These are phyloP conservation scores for Zygosaccharomyces sapae DNA, from an alignment of 1,139 yeast species.

Conservation along the genomic window DNA sequence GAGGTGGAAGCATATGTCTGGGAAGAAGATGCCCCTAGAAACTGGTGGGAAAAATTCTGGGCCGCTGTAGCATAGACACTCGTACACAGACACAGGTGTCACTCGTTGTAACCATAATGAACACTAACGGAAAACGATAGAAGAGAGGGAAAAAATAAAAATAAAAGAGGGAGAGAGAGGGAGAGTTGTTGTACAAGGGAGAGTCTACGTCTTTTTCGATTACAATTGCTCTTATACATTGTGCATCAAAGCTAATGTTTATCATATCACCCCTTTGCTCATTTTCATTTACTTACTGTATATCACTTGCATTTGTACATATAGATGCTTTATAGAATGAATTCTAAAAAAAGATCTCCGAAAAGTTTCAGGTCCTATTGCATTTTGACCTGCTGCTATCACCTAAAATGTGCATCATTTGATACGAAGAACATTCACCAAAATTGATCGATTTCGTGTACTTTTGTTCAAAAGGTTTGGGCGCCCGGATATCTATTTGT, in stretches of 20 bases:
- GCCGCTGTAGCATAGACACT: conserved; percentile 30
- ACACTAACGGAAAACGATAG: background rate
- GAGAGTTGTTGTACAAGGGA: background rate
- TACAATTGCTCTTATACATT: background rate
- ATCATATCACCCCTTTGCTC: background rate
- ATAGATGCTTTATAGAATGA: background rate
- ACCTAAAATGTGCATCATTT: background rate
- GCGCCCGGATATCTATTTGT: conserved; percentile 2
- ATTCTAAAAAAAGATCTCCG: background rate
- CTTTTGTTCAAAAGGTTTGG: conserved; percentile 1
- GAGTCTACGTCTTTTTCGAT: background rate
- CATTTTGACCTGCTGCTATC: too few species aligned
- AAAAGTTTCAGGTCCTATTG: too few species aligned
- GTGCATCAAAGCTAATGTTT: background rate
- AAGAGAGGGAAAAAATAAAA: background rate
- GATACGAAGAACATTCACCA: background rate
- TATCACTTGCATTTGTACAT: background rate
- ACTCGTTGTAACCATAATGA: background rate
- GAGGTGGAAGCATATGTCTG: conserved; percentile 53
- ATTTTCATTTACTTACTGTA: background rate
- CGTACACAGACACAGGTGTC: background rate
- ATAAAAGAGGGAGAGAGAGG: background rate
- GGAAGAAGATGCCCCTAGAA: conserved; percentile 50
- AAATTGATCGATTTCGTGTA: conserved; percentile 1
- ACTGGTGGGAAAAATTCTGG: conserved; percentile 56